phyloP scores from a whole-genome alignment of 495 filamentous ascomycete genomes.

The Pyronema domesticum region DNA sequence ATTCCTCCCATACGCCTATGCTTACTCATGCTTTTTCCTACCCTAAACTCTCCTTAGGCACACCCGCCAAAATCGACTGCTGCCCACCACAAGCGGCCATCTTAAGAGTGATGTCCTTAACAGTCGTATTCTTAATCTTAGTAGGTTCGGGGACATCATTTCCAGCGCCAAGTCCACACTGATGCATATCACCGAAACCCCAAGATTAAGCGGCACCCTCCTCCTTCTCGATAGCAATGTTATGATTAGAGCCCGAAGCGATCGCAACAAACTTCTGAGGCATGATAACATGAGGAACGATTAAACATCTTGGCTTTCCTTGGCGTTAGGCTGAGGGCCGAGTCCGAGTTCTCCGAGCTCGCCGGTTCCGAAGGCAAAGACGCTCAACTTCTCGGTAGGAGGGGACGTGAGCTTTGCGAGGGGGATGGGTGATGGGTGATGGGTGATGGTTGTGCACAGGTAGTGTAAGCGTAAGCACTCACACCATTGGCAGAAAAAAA shows the following conservation, averaged over 20 bases:
- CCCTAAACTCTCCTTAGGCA: not conserved
- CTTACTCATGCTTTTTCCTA: no score
- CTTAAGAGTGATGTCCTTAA: constrained; percentile 38
- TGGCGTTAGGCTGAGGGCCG: constrained; percentile 39
- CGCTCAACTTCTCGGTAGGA: constrained; percentile 35
- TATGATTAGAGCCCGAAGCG: constrained; percentile 38
- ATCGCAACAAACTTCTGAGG: constrained; percentile 27
- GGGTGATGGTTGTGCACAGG: no score
- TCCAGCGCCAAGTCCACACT: constrained; percentile 42
- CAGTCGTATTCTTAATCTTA: constrained; percentile 43
- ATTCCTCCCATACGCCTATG: no score
- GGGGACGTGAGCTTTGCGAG: constrained; percentile 8
- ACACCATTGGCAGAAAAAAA: no score
- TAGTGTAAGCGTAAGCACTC: no score
- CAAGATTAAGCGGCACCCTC: constrained; percentile 48
- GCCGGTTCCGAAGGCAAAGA: constrained; percentile 53
- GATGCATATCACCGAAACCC: constrained; percentile 51
- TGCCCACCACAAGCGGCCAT: constrained; percentile 47
- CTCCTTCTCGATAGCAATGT: constrained; percentile 37
- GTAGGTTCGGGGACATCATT: constrained; percentile 43
- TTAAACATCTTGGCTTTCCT: constrained; percentile 25
- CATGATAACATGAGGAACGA: constrained; percentile 16
- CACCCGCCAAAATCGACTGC: constrained; percentile 40
- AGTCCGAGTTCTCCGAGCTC: constrained; percentile 50
- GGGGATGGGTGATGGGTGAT: no score